A percentile compares a stretch with the other conserved stretches of the same genome.
phyloP scores from a whole-genome alignment of 2,329 filamentous ascomycete species.

The Epichloe bromicola region DNA sequence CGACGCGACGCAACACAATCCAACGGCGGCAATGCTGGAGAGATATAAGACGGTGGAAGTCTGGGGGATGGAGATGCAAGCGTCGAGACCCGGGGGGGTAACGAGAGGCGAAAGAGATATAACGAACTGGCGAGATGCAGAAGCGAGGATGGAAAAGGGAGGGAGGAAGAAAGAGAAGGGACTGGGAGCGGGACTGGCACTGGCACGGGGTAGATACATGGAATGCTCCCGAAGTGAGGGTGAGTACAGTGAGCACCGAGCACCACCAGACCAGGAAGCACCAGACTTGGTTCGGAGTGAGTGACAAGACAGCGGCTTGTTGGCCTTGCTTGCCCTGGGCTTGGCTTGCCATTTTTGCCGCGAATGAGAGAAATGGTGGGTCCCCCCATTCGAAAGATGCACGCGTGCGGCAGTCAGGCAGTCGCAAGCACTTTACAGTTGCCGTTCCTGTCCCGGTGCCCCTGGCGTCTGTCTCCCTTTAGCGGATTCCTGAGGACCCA shows the following conservation, averaged over 20 bases:
- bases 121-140: constrained; percentile 3
- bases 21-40: not conserved
- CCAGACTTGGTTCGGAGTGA: too few species aligned
- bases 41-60: not conserved
- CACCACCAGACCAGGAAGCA: too few species aligned
- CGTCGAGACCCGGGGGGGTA: not conserved
- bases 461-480: not conserved
- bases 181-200: not conserved
- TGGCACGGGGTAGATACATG: not conserved
- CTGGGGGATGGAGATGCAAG: not conserved
- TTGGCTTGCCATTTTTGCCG: not conserved
- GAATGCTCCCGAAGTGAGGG: too few species aligned
- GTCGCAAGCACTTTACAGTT: not conserved
- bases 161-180: constrained; percentile 1
- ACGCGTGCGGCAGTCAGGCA: not conserved
- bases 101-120: constrained; percentile 5
- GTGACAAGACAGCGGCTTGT: too few species aligned
- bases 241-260: too few species aligned
- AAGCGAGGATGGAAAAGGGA: constrained; percentile 2
- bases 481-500: not conserved
- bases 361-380: not conserved
- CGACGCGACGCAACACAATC: too few species aligned
- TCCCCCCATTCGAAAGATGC: not conserved
- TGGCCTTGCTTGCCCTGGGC: not conserved
- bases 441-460: not conserved